Percentiles rank a stretch among this genome's conserved stretches.
Evolutionary conservation across 352 stramenopile genomes (phyloP).

Genomic region (Pythium folliculosum): DNA sequence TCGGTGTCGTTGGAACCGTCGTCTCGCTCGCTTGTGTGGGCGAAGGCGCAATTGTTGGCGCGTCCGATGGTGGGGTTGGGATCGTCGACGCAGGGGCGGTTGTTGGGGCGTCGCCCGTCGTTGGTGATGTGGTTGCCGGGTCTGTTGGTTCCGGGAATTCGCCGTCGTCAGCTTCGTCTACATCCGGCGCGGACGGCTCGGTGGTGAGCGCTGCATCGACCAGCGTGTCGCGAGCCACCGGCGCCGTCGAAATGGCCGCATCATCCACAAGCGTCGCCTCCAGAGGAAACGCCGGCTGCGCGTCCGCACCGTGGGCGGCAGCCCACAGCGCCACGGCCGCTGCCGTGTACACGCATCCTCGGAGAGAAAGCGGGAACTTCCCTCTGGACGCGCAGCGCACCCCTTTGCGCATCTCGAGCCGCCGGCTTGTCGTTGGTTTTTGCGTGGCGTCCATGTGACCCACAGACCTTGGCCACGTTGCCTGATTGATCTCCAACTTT

Average conservation of each 20-base stretch:
- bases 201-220: background rate
- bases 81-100: background rate
- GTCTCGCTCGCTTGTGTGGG: slow-evolving; percentile 12
- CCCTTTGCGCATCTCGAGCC: background rate
- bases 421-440: background rate
- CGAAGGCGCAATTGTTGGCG: background rate
- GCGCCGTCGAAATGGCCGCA: background rate
- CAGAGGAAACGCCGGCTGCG: background rate
- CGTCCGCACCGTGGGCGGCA: background rate
- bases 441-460: slow-evolving; percentile 2
- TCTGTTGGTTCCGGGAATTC: slow-evolving; percentile 15
- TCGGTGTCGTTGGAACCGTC: slow-evolving; percentile 1
- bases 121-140: background rate
- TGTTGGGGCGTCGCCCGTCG: background rate
- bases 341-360: slow-evolving; percentile 6
- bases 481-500: background rate
- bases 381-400: background rate
- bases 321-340: slow-evolving; percentile 14
- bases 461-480: background rate
- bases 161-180: background rate
- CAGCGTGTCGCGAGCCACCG: background rate
- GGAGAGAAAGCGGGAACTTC: background rate
- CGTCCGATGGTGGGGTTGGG: slow-evolving; percentile 1
- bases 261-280: background rate
- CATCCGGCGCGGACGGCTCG: background rate